These are phyloP conservation scores for Podospora pseudocomata DNA, from an alignment of 495 filamentous ascomycete genomes.

Conservation along the genomic window DNA sequence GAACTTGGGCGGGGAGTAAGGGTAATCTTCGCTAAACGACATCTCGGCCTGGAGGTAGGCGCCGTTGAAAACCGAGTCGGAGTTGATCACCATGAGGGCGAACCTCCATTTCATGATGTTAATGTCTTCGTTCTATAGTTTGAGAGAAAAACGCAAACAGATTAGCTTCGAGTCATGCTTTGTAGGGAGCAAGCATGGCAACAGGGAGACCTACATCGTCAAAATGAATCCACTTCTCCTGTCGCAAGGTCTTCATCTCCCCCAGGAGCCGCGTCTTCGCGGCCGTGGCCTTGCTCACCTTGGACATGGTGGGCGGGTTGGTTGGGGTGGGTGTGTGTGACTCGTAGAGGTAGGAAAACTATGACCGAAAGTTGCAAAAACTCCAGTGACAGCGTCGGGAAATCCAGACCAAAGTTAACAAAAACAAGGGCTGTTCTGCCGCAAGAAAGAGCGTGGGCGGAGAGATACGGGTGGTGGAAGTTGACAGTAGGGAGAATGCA, in stretches of 20 bases:
- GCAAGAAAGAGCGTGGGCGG: background rate
- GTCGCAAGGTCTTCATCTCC: conserved; percentile 75
- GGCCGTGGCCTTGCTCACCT: conserved; percentile 25
- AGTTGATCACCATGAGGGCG: conserved; percentile 86
- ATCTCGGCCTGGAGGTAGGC: conserved; percentile 90
- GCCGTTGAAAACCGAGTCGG: conserved; percentile 84
- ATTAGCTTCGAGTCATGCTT: too few species aligned
- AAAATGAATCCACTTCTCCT: conserved; percentile 92
- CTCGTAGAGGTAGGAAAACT: background rate
- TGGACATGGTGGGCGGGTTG: background rate
- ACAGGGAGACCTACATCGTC: conserved; percentile 38
- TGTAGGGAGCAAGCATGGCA: too few species aligned
- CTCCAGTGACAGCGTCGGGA: background rate
- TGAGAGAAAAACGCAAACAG: background rate
- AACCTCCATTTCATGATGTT: conserved; percentile 84
- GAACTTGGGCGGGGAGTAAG: conserved; percentile 88
- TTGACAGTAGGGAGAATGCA: background rate
- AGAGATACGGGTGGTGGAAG: background rate
- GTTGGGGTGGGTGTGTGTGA: background rate
- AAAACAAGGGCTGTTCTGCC: background rate
- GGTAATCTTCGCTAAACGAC: conserved; percentile 86
- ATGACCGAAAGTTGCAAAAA: background rate
- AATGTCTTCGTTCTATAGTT: conserved; percentile 56
- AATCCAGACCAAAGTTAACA: background rate
- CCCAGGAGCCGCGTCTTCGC: conserved; percentile 84